These are phyloP conservation scores for Pyrenochaeta sp. DNA, from an alignment of 2,329 filamentous ascomycete genomes.

Conservation along the genomic window DNA sequence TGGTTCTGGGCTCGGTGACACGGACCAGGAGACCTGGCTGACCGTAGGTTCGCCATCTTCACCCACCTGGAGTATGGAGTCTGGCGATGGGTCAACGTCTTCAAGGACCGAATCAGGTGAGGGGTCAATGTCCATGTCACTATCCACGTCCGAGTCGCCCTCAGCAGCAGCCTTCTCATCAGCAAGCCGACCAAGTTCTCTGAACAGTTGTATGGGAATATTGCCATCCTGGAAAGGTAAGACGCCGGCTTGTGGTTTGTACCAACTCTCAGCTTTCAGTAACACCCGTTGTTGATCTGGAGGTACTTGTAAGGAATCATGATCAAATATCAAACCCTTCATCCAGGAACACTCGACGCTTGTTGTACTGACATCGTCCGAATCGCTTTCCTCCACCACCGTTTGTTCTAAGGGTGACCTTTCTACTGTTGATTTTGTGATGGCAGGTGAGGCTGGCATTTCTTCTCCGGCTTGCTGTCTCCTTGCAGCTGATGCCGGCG, in stretches of 20 bases:
- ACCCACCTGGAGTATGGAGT: constrained; percentile 7
- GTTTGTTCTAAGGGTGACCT: neutral
- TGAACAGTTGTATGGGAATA: constrained; percentile 48
- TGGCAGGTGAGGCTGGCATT: neutral
- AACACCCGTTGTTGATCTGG: constrained; percentile 61
- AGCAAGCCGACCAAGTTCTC: constrained; percentile 17
- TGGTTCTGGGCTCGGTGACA: constrained; percentile 20
- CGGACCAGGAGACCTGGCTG: constrained; percentile 30
- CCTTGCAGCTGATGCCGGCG: neutral
- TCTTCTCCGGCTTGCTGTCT: neutral
- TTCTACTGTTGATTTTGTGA: neutral
- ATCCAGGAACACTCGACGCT: constrained; percentile 29
- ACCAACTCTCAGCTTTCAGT: constrained; percentile 50
- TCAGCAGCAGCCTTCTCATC: constrained; percentile 27
- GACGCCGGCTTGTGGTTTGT: constrained; percentile 42
- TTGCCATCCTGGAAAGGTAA: constrained; percentile 47
- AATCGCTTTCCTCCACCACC: neutral
- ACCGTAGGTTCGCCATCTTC: constrained; percentile 16
- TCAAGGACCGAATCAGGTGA: constrained; percentile 17
- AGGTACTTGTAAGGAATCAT: constrained; percentile 43
- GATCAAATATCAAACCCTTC: constrained; percentile 31
- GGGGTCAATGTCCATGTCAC: constrained; percentile 20
- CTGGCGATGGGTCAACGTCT: constrained; percentile 9
- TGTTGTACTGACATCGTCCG: neutral
- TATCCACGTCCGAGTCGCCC: constrained; percentile 16